Evolutionary conservation across 2,329 filamentous ascomycete species (phyloP).

Genomic region (Calonectria pteridis): DNA sequence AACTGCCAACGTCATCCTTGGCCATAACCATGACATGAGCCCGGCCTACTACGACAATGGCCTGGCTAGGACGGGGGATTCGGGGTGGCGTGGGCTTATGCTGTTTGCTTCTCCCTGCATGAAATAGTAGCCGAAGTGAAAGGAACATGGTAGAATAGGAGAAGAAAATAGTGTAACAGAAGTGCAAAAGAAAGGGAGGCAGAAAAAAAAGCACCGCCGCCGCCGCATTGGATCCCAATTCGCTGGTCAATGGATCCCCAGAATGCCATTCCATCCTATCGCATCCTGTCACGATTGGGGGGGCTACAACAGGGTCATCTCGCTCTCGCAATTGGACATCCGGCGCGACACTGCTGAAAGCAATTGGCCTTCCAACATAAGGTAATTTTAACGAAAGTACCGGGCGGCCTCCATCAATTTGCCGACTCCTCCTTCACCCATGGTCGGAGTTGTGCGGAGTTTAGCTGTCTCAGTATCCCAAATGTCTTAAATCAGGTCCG

Average conservation of each 20-base stretch:
- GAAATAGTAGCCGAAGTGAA: not conserved
- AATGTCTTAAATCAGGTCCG: slow-evolving; percentile 16
- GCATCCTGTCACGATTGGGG: slow-evolving; percentile 15
- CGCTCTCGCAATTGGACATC: slow-evolving; percentile 23
- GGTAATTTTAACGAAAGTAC: slow-evolving; percentile 10
- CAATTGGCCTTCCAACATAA: slow-evolving; percentile 1
- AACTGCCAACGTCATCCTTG: slow-evolving; percentile 38
- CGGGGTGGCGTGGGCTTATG: slow-evolving; percentile 17
- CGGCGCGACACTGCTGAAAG: slow-evolving; percentile 5
- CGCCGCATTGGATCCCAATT: slow-evolving; percentile 15
- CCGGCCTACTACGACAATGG: not conserved
- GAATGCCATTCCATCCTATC: slow-evolving; percentile 21
- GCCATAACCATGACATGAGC: slow-evolving; percentile 15
- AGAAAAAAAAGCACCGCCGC: not conserved
- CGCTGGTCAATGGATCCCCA: slow-evolving; percentile 19
- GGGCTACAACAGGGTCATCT: not conserved
- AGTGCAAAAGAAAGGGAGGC: slow-evolving; percentile 5
- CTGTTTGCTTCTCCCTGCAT: slow-evolving; percentile 1
- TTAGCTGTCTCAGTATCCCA: slow-evolving; percentile 2
- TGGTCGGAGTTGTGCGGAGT: slow-evolving; percentile 15
- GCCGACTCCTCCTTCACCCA: not conserved
- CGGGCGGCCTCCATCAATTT: not conserved
- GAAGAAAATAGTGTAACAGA: slow-evolving; percentile 1
- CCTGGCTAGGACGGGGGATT: slow-evolving; percentile 5
- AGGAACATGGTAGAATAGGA: not conserved